phyloP scores from a whole-genome alignment of 23 red algal genomes.

The Gracilaria gracilis region DNA sequence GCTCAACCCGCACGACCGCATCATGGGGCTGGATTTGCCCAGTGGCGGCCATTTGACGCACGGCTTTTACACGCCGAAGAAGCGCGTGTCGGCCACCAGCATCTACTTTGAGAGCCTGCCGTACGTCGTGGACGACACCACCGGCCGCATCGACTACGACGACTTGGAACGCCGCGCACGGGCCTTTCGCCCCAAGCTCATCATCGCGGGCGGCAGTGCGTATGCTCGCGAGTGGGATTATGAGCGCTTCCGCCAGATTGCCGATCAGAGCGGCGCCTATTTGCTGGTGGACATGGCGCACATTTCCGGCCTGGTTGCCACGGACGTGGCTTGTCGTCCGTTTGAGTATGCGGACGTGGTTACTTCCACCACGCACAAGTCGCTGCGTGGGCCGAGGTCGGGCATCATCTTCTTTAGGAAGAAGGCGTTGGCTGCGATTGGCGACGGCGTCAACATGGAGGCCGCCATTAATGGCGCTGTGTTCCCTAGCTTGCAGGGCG shows the following conservation, averaged over 20 bases:
- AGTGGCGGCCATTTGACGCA: slow-evolving; percentile 96
- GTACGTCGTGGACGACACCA: slow-evolving; percentile 86
- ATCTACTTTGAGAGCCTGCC: slow-evolving; percentile 99
- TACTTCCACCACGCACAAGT: slow-evolving; percentile 98
- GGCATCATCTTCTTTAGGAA: slow-evolving; percentile 96
- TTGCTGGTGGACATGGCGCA: slow-evolving; percentile 99
- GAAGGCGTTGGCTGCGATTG: slow-evolving; percentile 43
- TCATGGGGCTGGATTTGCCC: slow-evolving; percentile 98
- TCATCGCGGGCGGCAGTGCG: slow-evolving; percentile 91
- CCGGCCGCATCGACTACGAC: slow-evolving; percentile 95
- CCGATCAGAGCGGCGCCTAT: slow-evolving; percentile 83
- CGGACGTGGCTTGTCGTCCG: slow-evolving; percentile 71
- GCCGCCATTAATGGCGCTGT: slow-evolving; percentile 86
- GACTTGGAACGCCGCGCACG: slow-evolving; percentile 70
- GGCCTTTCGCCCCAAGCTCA: slow-evolving; percentile 82
- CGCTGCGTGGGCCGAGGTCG: slow-evolving; percentile 88
- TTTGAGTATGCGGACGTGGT: slow-evolving; percentile 95
- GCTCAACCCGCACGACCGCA: slow-evolving; percentile 89
- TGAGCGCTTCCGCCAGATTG: slow-evolving; percentile 76
- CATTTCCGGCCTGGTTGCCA: slow-evolving; percentile 93
- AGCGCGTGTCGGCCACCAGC: slow-evolving; percentile 90
- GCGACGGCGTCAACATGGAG: slow-evolving; percentile 64
- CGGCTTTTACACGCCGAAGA: slow-evolving; percentile 94
- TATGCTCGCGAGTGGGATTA: slow-evolving; percentile 99
- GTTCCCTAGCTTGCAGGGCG: slow-evolving; percentile 94